Evolutionary conservation across 2,329 filamentous ascomycete genomes (phyloP).

Genomic region (Cryoendolithus antarcticus): DNA sequence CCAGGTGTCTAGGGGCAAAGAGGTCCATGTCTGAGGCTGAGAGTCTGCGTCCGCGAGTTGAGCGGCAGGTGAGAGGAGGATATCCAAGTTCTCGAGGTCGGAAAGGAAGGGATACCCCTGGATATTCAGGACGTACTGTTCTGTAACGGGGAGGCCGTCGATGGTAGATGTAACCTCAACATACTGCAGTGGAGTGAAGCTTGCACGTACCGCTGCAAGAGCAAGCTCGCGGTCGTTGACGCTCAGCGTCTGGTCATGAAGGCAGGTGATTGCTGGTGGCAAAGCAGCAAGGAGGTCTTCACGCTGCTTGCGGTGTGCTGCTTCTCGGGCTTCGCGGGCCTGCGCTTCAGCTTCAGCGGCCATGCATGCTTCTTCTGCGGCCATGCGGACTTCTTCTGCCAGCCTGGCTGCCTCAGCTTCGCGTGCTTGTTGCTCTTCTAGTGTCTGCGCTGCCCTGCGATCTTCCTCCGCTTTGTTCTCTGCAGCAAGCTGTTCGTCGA

Average conservation of each 20-base stretch:
- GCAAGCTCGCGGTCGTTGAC: constrained; percentile 7
- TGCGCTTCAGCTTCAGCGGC: constrained; percentile 8
- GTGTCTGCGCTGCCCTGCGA: constrained; percentile 6
- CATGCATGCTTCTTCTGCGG: constrained; percentile 5
- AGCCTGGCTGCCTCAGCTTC: constrained; percentile 6
- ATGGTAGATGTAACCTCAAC: constrained; percentile 6
- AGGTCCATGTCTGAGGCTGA: constrained; percentile 12
- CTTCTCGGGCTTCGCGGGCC: constrained; percentile 16
- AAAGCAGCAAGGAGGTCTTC: constrained; percentile 13
- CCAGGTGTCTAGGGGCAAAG: constrained; percentile 7
- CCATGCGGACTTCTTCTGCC: constrained; percentile 1
- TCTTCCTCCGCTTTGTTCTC: constrained; percentile 5
- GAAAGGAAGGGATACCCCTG: constrained; percentile 21
- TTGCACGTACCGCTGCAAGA: constrained; percentile 8
- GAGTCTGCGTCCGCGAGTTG: constrained; percentile 11
- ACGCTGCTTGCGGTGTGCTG: constrained; percentile 13
- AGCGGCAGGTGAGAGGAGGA: constrained; percentile 13
- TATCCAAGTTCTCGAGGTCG: constrained; percentile 13
- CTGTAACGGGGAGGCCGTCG: constrained; percentile 2
- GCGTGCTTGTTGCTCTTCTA: constrained; percentile 7
- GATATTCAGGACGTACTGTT: constrained; percentile 17
- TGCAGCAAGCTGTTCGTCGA: constrained; percentile 6
- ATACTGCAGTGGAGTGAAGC: constrained; percentile 15
- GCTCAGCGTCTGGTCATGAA: constrained; percentile 11
- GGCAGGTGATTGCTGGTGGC: constrained; percentile 11